Evolutionary conservation across 371 early-diverging fungal genomes (phyloP).

Genomic region (Gilbertella persicaria): DNA sequence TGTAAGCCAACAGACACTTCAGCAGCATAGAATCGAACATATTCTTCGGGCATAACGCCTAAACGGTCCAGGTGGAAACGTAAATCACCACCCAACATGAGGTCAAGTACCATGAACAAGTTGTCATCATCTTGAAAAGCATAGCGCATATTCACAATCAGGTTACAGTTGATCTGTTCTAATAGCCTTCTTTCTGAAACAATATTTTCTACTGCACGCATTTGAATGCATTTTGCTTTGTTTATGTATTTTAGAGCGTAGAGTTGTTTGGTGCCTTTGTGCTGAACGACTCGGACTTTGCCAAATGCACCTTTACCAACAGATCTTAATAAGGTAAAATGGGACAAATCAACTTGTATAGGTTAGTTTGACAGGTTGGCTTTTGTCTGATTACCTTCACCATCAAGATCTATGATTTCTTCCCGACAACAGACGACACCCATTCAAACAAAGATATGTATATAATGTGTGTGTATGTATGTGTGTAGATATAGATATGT

Average conservation of each 20-base stretch:
- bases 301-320: constrained; percentile 80
- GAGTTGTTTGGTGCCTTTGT: constrained; percentile 64
- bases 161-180: constrained; percentile 51
- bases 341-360: constrained; percentile 51
- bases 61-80: constrained; percentile 74
- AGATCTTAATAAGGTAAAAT: constrained; percentile 69
- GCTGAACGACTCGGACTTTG: constrained; percentile 86
- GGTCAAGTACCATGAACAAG: constrained; percentile 80
- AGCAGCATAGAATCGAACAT: constrained; percentile 81
- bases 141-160: constrained; percentile 73
- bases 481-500: no score
- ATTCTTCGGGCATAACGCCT: constrained; percentile 67
- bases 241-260: constrained; percentile 69
- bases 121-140: constrained; percentile 86
- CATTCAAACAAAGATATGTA: constrained; percentile 20
- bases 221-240: constrained; percentile 60
- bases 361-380: neutral
- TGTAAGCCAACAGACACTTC: constrained; percentile 70
- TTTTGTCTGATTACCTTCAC: constrained; percentile 35
- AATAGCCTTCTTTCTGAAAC: constrained; percentile 59
- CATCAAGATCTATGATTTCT: constrained; percentile 39
- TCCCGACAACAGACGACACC: constrained; percentile 47
- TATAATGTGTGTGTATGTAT: neutral
- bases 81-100: constrained; percentile 90
- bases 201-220: constrained; percentile 60